Base-by-base conservation (phyloP, 2,329 filamentous ascomycete species). In the Botrytis cinerea region DNA sequence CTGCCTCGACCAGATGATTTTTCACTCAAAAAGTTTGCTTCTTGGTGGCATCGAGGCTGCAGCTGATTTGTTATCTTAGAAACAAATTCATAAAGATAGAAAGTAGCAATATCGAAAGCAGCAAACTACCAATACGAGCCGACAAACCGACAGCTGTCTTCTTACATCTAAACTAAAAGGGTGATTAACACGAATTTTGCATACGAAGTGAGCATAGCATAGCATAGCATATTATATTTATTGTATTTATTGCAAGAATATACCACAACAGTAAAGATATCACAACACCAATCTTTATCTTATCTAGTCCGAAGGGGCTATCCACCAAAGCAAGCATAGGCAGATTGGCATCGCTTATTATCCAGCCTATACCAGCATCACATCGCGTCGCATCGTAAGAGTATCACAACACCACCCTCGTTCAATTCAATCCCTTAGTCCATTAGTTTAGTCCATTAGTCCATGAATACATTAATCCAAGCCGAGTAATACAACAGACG, bases 401-500 rank as follows among this genome's bases (percentile, higher is more conserved):
- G 51, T 57, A 12, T 57, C 16, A 57, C 51, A 57, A 43, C 48
- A 14, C 18, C 66, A 14, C 18, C 38, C 48, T 57, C 38, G 25
- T 40, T 43, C 35, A 40, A 43, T 32, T 48, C 9, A 57, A 57
- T 57, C n/a, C 12, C 48, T 38, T 60, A 60, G 6, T 22, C 5
- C n/a, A 57, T 32, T 32, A 57, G 10, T 43, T 43, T 32, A 32
- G 32, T 32, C 32, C 32, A 32, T 32, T 32, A 32, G 32, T 32
- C 32, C 45, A 59, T 32, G 18, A 59, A 18, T 32, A 1, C 18
- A 68, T 25, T 54, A 68, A 12, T n/a, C 7, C 10, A 57, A 38
- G 54, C 54, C 68, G 40, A 70, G 28, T 61, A 38, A 70, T 35
- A 61, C n/a, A 57, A 5, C 38, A 22, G 40, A 70, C 43, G 68